phyloP scores from a whole-genome alignment of 2,329 filamentous ascomycete genomes.

The Clonostachys rhizophaga region DNA sequence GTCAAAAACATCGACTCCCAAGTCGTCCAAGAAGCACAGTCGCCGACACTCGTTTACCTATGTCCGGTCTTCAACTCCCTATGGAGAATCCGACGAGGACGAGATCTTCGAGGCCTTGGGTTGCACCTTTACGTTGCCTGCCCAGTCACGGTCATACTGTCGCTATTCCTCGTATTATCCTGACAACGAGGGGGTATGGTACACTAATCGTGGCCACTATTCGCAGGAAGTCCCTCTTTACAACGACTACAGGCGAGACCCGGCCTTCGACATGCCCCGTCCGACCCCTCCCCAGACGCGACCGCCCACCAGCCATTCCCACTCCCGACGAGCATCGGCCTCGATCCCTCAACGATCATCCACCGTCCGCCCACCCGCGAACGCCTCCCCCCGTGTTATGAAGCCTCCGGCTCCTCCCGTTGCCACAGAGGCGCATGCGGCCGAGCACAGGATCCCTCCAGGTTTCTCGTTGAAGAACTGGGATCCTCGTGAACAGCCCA shows the following conservation, averaged over 20 bases:
- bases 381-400: conserved; percentile 8
- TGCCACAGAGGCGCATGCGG: conserved; percentile 57
- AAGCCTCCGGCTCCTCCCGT: conserved; percentile 28
- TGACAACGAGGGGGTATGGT: conserved; percentile 46
- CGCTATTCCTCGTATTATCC: conserved; percentile 18
- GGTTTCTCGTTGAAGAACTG: conserved; percentile 98
- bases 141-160: conserved; percentile 32
- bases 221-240: conserved; percentile 38
- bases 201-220: conserved; percentile 55
- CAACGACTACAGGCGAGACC: conserved; percentile 24
- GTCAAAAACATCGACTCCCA: too few relatives aligned
- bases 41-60: conserved; percentile 53
- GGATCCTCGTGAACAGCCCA: conserved; percentile 91
- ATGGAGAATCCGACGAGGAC: conserved; percentile 63
- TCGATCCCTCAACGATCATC: conserved; percentile 45
- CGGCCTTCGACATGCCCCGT: conserved; percentile 35
- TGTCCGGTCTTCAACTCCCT: conserved; percentile 51
- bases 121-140: conserved; percentile 46
- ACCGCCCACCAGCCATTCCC: conserved; percentile 31
- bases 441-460: conserved; percentile 69
- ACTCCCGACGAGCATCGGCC: conserved; percentile 42
- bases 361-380: conserved; percentile 39
- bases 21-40: conserved; percentile 32
- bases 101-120: conserved; percentile 51
- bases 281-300: conserved; percentile 25